Evolutionary conservation across 1,284 basidiomycete species (phyloP), one percentile per base, ranked within the genome.

Genomic region (Cystobasidiaceae sp.): DNA sequence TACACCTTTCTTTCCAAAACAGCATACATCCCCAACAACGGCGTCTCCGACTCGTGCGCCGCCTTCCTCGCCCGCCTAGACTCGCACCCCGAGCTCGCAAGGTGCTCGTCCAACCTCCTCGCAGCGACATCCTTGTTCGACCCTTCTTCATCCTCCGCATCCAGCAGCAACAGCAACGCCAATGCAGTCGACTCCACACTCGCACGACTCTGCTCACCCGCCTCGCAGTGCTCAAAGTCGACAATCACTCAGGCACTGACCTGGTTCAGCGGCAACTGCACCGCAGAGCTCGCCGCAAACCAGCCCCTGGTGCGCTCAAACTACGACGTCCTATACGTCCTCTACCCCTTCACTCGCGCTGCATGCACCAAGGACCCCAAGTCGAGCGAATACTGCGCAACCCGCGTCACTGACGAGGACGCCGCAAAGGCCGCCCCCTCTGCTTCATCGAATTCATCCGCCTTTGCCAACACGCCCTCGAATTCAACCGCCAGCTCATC

Each of bases 311-410:
- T 75, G 23, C 75, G 77, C 64, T 71, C 74, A 41, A 78, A 83
- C 4, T 96, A 94, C 79, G 92, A 94, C 75, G 79, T 84, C 46
- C 79, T 94, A 46, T 96, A 90, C 80, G 71, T 82, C 67, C 70
- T 91, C 57, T 71, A 76, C 4, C 90, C 91, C 4, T 75, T 93
- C 73, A 79, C 79, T 70, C 70, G 74, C 15, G 85, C 89, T 37
- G 74, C 90, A 48, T 94, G 92, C 79, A 72, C 86, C 52, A 87
- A 87, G 80, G 84, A 87, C 72, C 74, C 75, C 8, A 83, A 85
- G 70, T 81, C 75, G 68, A 86, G 84, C 48, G 75, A 74, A 32
- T 93, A 83, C 79, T 93, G 91, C 74, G 83, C 83, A 44, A 72
- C 75, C 67, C 19, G 44, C 21, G 46, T 65, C 32, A 27, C 44